These are phyloP conservation scores for Verticillium isaacii DNA, from an alignment of 2,329 filamentous ascomycete genomes.

Conservation along the genomic window DNA sequence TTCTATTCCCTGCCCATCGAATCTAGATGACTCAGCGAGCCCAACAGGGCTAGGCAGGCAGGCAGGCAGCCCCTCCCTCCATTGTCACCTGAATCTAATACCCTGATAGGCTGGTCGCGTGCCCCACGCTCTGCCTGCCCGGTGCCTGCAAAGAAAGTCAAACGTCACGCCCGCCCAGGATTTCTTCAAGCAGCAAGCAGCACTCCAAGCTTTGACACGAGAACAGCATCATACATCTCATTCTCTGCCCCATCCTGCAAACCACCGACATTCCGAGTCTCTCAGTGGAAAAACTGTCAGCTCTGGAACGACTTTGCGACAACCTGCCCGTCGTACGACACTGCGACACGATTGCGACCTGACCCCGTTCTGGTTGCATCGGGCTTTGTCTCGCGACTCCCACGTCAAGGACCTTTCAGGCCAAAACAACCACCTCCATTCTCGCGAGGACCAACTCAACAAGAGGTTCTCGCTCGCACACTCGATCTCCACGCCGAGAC, in stretches of 20 bases:
- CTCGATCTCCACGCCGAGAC: neutral
- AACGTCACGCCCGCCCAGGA: neutral
- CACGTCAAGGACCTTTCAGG: neutral
- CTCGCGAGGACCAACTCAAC: neutral
- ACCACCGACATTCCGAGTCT: neutral
- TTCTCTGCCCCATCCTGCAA: neutral
- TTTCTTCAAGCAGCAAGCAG: neutral
- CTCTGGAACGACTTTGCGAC: neutral
- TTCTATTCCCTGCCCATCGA: too few relatives aligned
- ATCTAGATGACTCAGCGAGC: neutral
- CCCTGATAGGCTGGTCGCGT: neutral
- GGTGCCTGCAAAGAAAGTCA: conserved; percentile 1
- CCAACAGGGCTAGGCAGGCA: neutral
- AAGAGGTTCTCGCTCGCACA: neutral
- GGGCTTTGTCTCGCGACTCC: neutral
- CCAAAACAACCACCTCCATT: neutral
- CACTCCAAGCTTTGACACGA: neutral
- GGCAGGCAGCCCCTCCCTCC: neutral
- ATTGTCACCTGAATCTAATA: neutral
- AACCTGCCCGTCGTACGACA: neutral
- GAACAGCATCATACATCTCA: neutral
- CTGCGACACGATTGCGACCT: neutral
- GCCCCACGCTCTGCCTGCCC: neutral
- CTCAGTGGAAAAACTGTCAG: neutral
- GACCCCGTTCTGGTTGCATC: neutral